These are phyloP conservation scores for Paulinella micropora DNA, from an alignment of 78 protist genomes.

Conservation along the genomic window DNA sequence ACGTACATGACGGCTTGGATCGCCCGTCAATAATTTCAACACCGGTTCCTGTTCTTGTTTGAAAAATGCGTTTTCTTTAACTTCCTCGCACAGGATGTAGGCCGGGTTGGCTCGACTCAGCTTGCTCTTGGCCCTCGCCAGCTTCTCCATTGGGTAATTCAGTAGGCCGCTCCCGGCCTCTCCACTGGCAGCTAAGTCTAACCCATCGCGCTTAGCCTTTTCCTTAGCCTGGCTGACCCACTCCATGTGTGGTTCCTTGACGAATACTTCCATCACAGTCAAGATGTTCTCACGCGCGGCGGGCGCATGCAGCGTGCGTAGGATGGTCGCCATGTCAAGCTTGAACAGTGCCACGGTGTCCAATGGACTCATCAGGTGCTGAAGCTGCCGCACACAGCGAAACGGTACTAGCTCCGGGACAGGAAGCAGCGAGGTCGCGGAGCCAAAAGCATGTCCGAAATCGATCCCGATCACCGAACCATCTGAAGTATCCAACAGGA, in stretches of 20 bases:
- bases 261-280: background rate
- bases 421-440: conserved; percentile 68
- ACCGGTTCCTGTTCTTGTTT: background rate
- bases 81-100: background rate
- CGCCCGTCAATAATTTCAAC: no score
- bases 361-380: conserved; percentile 39
- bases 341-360: conserved; percentile 43
- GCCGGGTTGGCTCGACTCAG: background rate
- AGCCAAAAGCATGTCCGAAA: conserved; percentile 89
- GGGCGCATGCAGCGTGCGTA: conserved; percentile 39
- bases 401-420: conserved; percentile 85
- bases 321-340: conserved; percentile 32
- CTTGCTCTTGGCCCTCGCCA: background rate
- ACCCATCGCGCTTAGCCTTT: background rate
- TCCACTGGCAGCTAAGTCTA: no score
- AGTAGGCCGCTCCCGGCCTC: background rate
- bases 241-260: background rate
- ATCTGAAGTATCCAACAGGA: background rate
- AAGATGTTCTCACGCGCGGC: background rate
- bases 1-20: no score
- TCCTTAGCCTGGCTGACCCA: no score
- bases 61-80: background rate
- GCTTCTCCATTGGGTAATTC: background rate
- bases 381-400: conserved; percentile 54
- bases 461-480: conserved; percentile 77